phyloP scores from a whole-genome alignment of 306 rosid species.

The Senna siamea region DNA sequence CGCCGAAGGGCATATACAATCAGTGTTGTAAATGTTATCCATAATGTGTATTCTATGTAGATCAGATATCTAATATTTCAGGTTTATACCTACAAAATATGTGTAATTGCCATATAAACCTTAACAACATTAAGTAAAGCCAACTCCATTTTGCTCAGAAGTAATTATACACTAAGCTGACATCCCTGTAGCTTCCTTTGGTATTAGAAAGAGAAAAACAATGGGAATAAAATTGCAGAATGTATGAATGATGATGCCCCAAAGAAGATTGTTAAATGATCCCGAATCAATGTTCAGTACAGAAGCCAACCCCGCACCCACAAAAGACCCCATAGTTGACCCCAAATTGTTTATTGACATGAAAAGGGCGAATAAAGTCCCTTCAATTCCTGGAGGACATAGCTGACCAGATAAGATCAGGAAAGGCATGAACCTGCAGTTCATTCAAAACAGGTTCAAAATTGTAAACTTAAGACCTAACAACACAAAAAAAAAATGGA shows the following conservation, averaged over 20 bases:
- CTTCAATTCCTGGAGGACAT: constrained; percentile 72
- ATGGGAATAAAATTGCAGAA: constrained; percentile 56
- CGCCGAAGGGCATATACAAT: neutral
- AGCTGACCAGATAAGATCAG: constrained; percentile 65
- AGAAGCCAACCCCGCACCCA: constrained; percentile 59
- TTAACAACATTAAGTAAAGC: neutral
- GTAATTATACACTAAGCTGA: constrained; percentile 40
- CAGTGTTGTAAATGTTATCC: neutral
- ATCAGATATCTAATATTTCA: neutral
- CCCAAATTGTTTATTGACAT: constrained; percentile 71
- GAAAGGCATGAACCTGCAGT: constrained; percentile 68
- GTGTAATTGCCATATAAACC: neutral
- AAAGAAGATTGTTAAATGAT: constrained; percentile 55
- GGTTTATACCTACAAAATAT: neutral
- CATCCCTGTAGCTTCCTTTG: constrained; percentile 61
- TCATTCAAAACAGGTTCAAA: neutral
- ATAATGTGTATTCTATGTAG: neutral
- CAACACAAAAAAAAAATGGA: neutral
- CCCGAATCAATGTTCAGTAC: constrained; percentile 56
- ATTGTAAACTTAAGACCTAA: neutral
- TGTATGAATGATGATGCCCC: constrained; percentile 53
- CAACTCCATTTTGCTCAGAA: neutral
- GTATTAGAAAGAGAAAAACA: constrained; percentile 57
- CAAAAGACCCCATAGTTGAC: constrained; percentile 56
- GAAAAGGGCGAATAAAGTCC: constrained; percentile 65